These are phyloP conservation scores for Dacryopinax primogenitus DNA, from an alignment of 768 basidiomycete genomes.

Conservation along the genomic window DNA sequence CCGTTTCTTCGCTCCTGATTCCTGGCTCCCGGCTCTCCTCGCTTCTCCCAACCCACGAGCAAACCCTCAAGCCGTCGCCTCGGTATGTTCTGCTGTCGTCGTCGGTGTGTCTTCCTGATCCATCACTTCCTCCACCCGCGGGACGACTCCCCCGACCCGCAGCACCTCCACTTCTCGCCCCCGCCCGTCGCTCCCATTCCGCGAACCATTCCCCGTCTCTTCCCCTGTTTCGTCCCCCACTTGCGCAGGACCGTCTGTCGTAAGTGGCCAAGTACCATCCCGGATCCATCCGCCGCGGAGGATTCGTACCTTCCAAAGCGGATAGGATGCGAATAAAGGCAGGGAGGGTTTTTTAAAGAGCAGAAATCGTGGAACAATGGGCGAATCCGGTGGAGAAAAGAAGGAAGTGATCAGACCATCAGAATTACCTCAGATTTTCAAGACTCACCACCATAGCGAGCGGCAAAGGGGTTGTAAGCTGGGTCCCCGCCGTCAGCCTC, in stretches of 20 bases:
- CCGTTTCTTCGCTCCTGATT: not conserved
- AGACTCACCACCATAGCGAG: not conserved
- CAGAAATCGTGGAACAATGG: not conserved
- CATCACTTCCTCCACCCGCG: not conserved
- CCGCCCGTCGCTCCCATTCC: not conserved
- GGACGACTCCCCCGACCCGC: not conserved
- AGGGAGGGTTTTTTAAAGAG: not conserved
- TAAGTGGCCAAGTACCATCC: conserved; percentile 21
- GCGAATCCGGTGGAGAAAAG: no score
- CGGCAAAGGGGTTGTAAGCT: not conserved
- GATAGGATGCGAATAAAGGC: not conserved
- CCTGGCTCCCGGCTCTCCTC: not conserved
- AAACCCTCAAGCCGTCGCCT: not conserved
- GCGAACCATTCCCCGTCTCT: not conserved
- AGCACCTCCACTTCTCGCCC: not conserved
- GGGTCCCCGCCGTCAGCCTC: not conserved
- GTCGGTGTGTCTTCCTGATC: not conserved
- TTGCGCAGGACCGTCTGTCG: conserved; percentile 8
- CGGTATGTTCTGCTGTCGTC: not conserved
- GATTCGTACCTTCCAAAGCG: conserved; percentile 17
- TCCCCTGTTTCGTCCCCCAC: not conserved
- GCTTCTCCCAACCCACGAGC: not conserved
- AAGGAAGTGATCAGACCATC: no score
- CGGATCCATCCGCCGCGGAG: conserved; percentile 20
- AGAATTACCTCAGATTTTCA: not conserved